Base-by-base conservation (phyloP, 306 rosid species). In the Castanea mollissima region DNA sequence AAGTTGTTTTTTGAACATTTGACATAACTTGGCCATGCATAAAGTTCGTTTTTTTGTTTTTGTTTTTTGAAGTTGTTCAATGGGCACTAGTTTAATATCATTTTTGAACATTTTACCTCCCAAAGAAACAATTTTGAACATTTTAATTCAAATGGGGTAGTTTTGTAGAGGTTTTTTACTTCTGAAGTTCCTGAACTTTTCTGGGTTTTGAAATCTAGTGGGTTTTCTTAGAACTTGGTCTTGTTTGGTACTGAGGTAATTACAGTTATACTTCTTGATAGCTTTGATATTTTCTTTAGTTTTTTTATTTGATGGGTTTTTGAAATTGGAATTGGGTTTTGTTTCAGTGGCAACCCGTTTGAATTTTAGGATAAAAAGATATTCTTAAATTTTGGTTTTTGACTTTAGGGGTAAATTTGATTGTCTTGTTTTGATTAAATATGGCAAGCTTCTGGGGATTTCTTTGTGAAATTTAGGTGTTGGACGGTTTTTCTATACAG, bases 371-470 rank as follows among this genome's bases (percentile, higher is more conserved):
- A 31, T 2, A 63, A 6, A 58, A 29, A 44, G 31, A 23, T 80
- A 6, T 63, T 8, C 69, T 38, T 27, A 6, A 18, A 21, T 58
- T 63, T 57, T 1, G 9, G 80, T 2, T 34, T 67, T 34, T 67
- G 14, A 32, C 11, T 67, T 78, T 67, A 41, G 13, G 10, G 49
- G 57, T 78, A 78, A 60, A 46, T 78, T 74, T 65, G n/a, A 8
- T 80, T 85, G 90, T 80, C 86, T 76, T 77, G 73, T 69, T 83
- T 84, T 88, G 74, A 46, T 51, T 56, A 55, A 81, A 86, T 78
- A 77, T 75, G 92, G 86, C 88, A 83, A 77, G 78, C 79, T 81
- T 83, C 11, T 41, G 46, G 46, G 46, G 11, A 41, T 41, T 41
- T 41, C 46, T 41, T 49, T 52, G 51, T 80, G 77, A 41, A 62